Base-by-base conservation (phyloP, 2,329 filamentous ascomycete species). In the Aspergillus caelatus region DNA sequence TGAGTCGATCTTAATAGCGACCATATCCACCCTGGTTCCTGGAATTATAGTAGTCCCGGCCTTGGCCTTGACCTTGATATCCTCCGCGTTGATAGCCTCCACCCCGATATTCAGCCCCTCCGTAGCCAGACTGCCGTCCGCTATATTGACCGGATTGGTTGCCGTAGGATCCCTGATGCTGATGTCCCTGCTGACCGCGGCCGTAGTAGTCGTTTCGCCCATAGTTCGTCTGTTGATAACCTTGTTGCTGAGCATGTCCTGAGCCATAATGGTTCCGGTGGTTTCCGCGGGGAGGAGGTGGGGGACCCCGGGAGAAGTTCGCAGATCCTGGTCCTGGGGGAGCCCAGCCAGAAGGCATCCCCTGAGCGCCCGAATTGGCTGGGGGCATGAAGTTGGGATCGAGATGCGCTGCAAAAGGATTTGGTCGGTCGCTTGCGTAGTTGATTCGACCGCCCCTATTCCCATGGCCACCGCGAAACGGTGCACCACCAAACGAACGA, bases 401-500 rank as follows among this genome's bases (percentile, higher is more conserved):
- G 39, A 82, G 73, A 65, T 82, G 80, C n/a, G 80, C 80, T 23
- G 80, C 80, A 59, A 82, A 82, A 16, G 80, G 81, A 65, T 82
- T 83, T 26, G 78, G 75, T 62, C 79, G 73, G 57, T 77, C 72
- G 55, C 63, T 74, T 41, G 79, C 80, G 73, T 88, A 89, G 66
- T 86, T 87, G 73, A 87, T 85, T 21, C 80, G 81, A 36, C 84
- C 80, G 60, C 83, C 79, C 63, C 77, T 73, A 62, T 84, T 77
- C 59, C 80, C 77, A 65, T 80, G 80, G 63, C 79, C 76, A 64
- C 80, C 81, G 63, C 79, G 77, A 53, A 91, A 81, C 21, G 88
- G 88, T 6, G 84, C 90, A 41, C 91, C 91, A 14, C 91, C 90
- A 71, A 88, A 88, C 55, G 85, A 86, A 59, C 92, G 86, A n/a